These are phyloP conservation scores for Hypoxylon lienhwacheense DNA, from an alignment of 495 filamentous ascomycete genomes.

Conservation along the genomic window DNA sequence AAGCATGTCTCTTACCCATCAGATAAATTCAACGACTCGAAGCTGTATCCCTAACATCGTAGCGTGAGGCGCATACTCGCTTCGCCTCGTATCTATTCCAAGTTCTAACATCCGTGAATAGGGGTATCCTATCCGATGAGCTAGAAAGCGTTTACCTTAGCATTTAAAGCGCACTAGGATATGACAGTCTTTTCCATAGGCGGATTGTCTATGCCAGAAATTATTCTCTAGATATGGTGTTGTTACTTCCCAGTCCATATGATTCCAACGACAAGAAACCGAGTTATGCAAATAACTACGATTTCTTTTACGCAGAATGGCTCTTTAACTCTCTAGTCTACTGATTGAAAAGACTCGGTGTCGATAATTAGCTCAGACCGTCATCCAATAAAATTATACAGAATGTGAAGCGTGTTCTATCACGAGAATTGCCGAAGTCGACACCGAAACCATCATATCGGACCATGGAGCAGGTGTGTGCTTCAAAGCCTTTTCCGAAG, in stretches of 20 bases:
- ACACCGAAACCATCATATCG: slow-evolving; percentile 83
- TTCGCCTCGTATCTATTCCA: neutral
- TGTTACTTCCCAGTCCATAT: too few species aligned
- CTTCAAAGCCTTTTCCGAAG: slow-evolving; percentile 78
- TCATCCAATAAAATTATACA: slow-evolving; percentile 54
- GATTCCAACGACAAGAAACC: too few species aligned
- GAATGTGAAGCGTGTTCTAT: slow-evolving; percentile 46
- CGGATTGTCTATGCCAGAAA: too few species aligned
- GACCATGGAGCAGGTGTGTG: slow-evolving; percentile 85
- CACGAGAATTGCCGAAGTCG: slow-evolving; percentile 64
- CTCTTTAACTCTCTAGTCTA: too few species aligned
- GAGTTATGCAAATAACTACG: slow-evolving; percentile 57
- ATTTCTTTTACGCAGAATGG: slow-evolving; percentile 62
- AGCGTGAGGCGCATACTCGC: slow-evolving; percentile 27
- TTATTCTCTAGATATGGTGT: too few species aligned
- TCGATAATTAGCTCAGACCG: slow-evolving; percentile 58
- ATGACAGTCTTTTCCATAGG: too few species aligned
- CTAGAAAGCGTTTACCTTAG: slow-evolving; percentile 64
- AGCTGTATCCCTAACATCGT: slow-evolving; percentile 36
- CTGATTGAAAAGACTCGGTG: too few species aligned
- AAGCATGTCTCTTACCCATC: too few species aligned
- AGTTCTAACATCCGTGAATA: too few species aligned
- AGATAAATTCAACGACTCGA: slow-evolving; percentile 37
- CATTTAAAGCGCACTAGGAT: slow-evolving; percentile 67
- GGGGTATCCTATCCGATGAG: slow-evolving; percentile 13